A percentile compares a stretch with the other conserved stretches of the same genome.
Evolutionary conservation across 805 yeast genomes (phyloP).

Genomic region (Nakazawaea anatomiae): DNA sequence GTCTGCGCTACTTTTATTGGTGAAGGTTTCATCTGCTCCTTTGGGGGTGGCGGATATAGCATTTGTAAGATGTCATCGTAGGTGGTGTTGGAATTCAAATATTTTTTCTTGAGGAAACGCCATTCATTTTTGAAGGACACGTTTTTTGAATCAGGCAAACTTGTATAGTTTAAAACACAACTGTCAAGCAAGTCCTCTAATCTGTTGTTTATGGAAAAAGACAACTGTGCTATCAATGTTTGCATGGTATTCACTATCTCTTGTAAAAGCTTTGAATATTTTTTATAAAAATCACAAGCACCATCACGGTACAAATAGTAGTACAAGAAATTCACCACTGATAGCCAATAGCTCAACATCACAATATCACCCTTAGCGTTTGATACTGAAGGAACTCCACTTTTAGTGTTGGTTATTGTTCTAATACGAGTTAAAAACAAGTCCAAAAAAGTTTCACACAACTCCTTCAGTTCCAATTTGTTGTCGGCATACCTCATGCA

Average conservation of each 20-base stretch:
- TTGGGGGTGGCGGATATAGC: conserved; percentile 80
- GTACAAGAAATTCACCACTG: conserved; percentile 68
- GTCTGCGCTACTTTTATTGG: conserved; percentile 83
- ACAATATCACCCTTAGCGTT: conserved; percentile 56
- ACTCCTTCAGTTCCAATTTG: conserved; percentile 45
- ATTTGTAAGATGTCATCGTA: conserved; percentile 71
- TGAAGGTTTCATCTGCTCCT: conserved; percentile 79
- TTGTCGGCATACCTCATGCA: conserved; percentile 63
- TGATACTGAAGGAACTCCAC: conserved; percentile 47
- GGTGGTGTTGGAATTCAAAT: conserved; percentile 37
- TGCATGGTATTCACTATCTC: conserved; percentile 51
- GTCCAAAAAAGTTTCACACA: conserved; percentile 54
- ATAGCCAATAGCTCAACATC: conserved; percentile 79
- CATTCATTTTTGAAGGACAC: conserved; percentile 70
- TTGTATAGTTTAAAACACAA: conserved; percentile 68
- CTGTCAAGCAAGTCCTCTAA: conserved; percentile 53
- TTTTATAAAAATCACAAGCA: conserved; percentile 42
- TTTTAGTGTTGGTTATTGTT: conserved; percentile 51
- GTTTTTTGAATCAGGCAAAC: conserved; percentile 75
- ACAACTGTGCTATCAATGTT: conserved; percentile 57
- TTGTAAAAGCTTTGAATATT: conserved; percentile 55
- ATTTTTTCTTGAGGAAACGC: conserved; percentile 43
- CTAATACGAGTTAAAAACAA: conserved; percentile 58
- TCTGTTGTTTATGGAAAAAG: conserved; percentile 60
- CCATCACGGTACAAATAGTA: conserved; percentile 69